Evolutionary conservation across 441 rosid genomes (phyloP).

Genomic region (Arabidopsis lyrata): DNA sequence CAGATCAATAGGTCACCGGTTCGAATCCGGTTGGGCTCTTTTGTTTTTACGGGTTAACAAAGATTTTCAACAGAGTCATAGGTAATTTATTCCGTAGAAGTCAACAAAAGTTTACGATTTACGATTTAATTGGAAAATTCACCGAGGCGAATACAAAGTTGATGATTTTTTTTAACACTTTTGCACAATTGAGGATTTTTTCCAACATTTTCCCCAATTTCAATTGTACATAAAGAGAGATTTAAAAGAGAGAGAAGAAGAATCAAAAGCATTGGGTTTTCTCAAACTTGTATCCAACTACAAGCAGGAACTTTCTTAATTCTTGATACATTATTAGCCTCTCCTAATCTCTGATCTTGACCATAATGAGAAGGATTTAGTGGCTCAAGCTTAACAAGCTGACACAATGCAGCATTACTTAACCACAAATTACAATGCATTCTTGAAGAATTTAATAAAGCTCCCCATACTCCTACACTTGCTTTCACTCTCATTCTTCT

Average conservation of each 20-base stretch:
- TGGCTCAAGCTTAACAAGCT: constrained; percentile 59
- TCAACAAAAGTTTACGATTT: no score
- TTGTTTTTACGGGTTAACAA: background rate
- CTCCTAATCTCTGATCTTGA: constrained; percentile 51
- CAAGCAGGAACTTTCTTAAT: constrained; percentile 48
- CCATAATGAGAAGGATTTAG: constrained; percentile 55
- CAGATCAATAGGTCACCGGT: constrained; percentile 97
- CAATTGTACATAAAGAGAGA: no score
- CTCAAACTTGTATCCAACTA: constrained; percentile 52
- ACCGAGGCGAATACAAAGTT: no score
- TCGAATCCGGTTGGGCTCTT: constrained; percentile 83
- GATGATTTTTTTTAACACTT: no score
- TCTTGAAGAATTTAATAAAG: constrained; percentile 49
- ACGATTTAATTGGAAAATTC: no score
- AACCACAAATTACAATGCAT: constrained; percentile 51
- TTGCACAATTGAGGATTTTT: no score
- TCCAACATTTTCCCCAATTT: no score
- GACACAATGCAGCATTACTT: constrained; percentile 51
- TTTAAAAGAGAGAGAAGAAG: background rate
- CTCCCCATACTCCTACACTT: constrained; percentile 56
- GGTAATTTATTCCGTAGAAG: no score
- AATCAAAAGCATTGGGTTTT: background rate
- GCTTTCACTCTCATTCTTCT: constrained; percentile 48
- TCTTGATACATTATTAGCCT: constrained; percentile 46
- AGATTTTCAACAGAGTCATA: no score